phyloP scores from a whole-genome alignment of 2,329 filamentous ascomycete species.

The Rhynchosporium graminicola region DNA sequence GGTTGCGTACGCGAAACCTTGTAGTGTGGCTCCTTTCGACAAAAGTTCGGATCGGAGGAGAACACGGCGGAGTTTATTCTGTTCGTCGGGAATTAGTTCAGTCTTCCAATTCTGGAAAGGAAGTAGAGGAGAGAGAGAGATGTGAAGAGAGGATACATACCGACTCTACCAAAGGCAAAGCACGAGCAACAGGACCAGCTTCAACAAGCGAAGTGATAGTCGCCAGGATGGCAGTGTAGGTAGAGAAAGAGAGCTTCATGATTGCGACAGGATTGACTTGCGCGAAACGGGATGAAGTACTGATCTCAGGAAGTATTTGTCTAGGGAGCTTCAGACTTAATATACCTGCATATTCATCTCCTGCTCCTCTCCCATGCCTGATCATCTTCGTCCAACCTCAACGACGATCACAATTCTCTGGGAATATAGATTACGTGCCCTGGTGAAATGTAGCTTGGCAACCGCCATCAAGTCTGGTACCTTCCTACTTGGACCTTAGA shows the following conservation, averaged over 20 bases:
- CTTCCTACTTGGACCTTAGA: not conserved
- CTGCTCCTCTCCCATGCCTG: not conserved
- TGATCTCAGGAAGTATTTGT: not conserved
- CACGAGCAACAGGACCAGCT: conserved; percentile 10
- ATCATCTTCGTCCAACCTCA: not conserved
- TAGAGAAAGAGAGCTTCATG: conserved; percentile 22
- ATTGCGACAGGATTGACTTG: conserved; percentile 6
- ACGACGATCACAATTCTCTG: not conserved
- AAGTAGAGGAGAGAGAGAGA: not conserved
- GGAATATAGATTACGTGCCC: not conserved
- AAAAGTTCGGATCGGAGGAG: conserved; percentile 24
- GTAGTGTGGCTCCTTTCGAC: conserved; percentile 23
- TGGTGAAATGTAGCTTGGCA: not conserved
- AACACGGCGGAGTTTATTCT: conserved; percentile 27
- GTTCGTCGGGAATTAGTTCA: not conserved
- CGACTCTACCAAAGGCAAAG: conserved; percentile 28
- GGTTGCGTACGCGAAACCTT: conserved; percentile 26
- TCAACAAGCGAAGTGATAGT: conserved; percentile 12
- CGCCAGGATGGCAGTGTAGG: conserved; percentile 14
- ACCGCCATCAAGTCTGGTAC: not conserved
- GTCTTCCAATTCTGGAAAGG: not conserved
- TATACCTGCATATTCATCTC: not conserved
- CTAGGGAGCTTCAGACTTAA: not conserved
- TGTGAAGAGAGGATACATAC: conserved; percentile 13
- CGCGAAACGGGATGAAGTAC: conserved; percentile 9